Base-by-base conservation (phyloP, 2,329 filamentous ascomycete species). In the Nothopassalora personata region DNA sequence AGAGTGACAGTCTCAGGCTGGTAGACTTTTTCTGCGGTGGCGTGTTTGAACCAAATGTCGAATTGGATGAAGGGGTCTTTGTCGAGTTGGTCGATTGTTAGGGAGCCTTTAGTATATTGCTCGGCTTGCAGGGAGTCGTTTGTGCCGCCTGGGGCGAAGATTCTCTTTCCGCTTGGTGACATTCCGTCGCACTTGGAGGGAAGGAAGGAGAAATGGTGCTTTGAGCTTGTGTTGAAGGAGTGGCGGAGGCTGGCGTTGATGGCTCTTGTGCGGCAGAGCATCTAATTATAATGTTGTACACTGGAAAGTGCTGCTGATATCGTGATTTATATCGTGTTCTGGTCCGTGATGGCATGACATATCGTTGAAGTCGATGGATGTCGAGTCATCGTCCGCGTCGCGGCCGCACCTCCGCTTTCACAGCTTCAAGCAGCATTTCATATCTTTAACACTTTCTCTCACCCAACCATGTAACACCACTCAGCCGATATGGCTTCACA, bases 1-100 rank as follows among this genome's bases (percentile, higher is more conserved):
- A 99, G 81, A 1, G 88, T 91, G 70, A 91, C 91, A 0, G 94
- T 90, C 75, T 99, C 94, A 1, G 93, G 92, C 66, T 95, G 89
- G 49, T 85, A 79, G 50, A 91, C 83, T 28, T 78, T 71, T 9
- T 77, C 70, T 5, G 80, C 70, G 63, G 87, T 84, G 0, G 92
- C 90, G 60, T 86, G 81, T 11, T 83, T 81, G 81, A 96, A 99
- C 94, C 94, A 99, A 62, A 77, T 74, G 78, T 96, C 84, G 80
- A 97, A 99, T 78, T 97, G 94, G 33, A 80, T 79, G 59, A 93
- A 84, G 0, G 94, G 94, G 56, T 82, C 82, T 8, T 77, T 57
- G 1, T 80, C 70, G 67, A 95, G 84, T 70, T 90, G 82, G 0
- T 74, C 68, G 50, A 78, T 80, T 36, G 81, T 79, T 31, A 96